phyloP scores from a whole-genome alignment of 2,329 filamentous ascomycete species.

The Ilyonectria destructans region DNA sequence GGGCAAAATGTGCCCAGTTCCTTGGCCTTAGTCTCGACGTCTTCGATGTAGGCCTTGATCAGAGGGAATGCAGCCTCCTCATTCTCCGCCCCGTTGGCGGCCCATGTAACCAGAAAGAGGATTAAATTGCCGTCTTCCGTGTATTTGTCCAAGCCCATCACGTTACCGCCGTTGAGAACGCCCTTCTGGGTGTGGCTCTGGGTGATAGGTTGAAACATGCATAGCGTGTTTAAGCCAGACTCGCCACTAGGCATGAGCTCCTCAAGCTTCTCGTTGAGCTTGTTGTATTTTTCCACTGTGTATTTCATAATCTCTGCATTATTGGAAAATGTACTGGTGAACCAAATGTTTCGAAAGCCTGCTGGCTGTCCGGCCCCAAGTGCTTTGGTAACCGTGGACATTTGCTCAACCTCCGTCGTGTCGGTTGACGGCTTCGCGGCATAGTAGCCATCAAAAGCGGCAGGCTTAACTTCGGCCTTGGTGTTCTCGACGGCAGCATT shows the following conservation, averaged over 20 bases:
- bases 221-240: conserved; percentile 51
- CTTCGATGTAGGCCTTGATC: conserved; percentile 53
- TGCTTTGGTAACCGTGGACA: conserved; percentile 52
- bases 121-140: conserved; percentile 49
- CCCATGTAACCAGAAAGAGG: conserved; percentile 53
- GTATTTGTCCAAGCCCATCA: conserved; percentile 53
- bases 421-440: conserved; percentile 45
- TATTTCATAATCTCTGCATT: conserved; percentile 54
- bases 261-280: conserved; percentile 49
- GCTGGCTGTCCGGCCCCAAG: conserved; percentile 50
- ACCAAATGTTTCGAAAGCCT: conserved; percentile 56
- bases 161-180: conserved; percentile 53
- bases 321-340: conserved; percentile 56
- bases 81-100: conserved; percentile 53
- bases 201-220: conserved; percentile 54
- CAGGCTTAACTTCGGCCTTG: conserved; percentile 44
- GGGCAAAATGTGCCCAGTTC: conserved; percentile 47
- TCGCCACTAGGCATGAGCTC: conserved; percentile 41
- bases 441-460: conserved; percentile 52
- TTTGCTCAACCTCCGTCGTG: conserved; percentile 47
- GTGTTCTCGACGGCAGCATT: conserved; percentile 54
- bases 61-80: conserved; percentile 55
- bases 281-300: conserved; percentile 51
- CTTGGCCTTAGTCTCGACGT: conserved; percentile 48
- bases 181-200: conserved; percentile 51